phyloP scores from a whole-genome alignment of 2,329 filamentous ascomycete species.

The Aspergillus versicolor region DNA sequence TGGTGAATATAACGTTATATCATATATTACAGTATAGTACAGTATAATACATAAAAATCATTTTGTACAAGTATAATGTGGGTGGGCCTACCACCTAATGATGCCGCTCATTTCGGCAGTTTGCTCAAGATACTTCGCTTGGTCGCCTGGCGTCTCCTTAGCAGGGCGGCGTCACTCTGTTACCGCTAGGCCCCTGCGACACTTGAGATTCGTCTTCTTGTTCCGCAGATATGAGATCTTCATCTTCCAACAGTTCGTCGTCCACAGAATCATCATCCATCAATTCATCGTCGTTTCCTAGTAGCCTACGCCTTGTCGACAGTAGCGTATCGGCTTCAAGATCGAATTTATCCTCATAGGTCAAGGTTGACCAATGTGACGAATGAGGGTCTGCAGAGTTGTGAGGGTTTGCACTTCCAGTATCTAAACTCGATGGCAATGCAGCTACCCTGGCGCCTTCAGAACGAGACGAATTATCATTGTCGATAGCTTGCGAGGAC shows the following conservation, averaged over 20 bases:
- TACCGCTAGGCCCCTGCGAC: background rate
- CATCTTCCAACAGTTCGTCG: background rate
- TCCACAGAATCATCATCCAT: conserved; percentile 18
- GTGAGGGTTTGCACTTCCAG: background rate
- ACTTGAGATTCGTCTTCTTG: background rate
- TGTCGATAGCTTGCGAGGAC: background rate
- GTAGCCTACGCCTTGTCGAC: conserved; percentile 12
- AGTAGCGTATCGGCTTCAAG: conserved; percentile 26
- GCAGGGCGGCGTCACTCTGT: background rate
- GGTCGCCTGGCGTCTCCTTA: background rate
- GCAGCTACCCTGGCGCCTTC: background rate
- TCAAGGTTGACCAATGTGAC: conserved; percentile 15
- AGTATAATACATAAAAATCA: background rate
- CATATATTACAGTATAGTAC: conserved; percentile 12
- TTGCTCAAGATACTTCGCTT: background rate
- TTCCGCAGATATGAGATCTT: background rate
- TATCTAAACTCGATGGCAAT: background rate
- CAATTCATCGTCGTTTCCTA: conserved; percentile 21
- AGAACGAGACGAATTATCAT: background rate
- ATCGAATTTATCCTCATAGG: conserved; percentile 26
- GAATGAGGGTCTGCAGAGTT: background rate
- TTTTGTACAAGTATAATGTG: conserved; percentile 8
- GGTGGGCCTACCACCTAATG: no score
- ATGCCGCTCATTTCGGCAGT: background rate
- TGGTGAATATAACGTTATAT: background rate